Percentiles rank a stretch among this genome's conserved stretches.
phyloP scores from a whole-genome alignment of 345 rosid genomes.

The Gossypium bickii region DNA sequence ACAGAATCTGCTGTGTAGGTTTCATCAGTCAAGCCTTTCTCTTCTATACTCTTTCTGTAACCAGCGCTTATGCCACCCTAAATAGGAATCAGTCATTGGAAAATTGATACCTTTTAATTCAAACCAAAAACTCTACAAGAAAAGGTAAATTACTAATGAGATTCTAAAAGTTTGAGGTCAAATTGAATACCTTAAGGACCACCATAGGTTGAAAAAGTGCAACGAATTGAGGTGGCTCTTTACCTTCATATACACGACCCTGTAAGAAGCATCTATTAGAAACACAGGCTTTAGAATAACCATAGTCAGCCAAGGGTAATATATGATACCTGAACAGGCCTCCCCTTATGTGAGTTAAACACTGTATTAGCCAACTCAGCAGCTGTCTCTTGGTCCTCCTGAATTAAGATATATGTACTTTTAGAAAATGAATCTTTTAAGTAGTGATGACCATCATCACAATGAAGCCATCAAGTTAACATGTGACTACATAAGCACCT shows the following conservation, averaged over 20 bases:
- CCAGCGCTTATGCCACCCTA: constrained; percentile 97
- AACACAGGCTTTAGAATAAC: constrained; percentile 13
- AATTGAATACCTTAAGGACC: constrained; percentile 68
- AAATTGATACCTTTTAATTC: constrained; percentile 8
- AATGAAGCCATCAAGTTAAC: background rate
- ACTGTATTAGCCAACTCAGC: constrained; percentile 60
- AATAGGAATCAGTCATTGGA: constrained; percentile 19
- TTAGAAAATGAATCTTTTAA: background rate
- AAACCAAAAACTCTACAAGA: constrained; percentile 6
- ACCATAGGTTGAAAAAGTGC: constrained; percentile 93
- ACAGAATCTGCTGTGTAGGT: constrained; percentile 64
- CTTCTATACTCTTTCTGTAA: constrained; percentile 62
- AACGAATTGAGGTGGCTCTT: constrained; percentile 92
- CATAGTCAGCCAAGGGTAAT: constrained; percentile 15
- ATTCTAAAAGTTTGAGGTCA: constrained; percentile 13
- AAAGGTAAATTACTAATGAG: constrained; percentile 4
- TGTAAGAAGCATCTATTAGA: constrained; percentile 36
- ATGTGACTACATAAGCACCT: background rate
- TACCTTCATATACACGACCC: constrained; percentile 87
- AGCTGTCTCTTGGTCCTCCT: constrained; percentile 90
- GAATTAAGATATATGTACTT: constrained; percentile 18
- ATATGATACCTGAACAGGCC: constrained; percentile 81
- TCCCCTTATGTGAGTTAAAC: constrained; percentile 82
- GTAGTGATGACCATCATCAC: background rate
- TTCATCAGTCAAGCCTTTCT: constrained; percentile 59